These are phyloP conservation scores for Paradendryphiella salina DNA, from an alignment of 2,329 filamentous ascomycete genomes.

Conservation along the genomic window DNA sequence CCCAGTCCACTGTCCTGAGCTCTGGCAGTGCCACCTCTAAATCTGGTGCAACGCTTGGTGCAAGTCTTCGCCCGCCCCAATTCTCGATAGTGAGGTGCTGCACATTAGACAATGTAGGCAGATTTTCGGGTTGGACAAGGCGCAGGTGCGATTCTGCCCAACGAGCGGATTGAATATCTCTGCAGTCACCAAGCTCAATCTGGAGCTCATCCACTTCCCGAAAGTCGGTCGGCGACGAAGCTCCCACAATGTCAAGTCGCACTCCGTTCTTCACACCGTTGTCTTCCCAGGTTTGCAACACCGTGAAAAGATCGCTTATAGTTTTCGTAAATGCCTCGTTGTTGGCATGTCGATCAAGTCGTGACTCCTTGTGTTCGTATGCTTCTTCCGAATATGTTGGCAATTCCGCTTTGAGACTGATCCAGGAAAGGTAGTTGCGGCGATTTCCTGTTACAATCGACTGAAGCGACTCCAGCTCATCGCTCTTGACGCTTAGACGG, in stretches of 20 bases:
- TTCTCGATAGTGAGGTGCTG: conserved; percentile 5
- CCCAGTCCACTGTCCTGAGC: conserved; percentile 7
- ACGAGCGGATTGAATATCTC: too few species aligned
- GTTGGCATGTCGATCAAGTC: conserved; percentile 2
- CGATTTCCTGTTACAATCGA: conserved; percentile 10
- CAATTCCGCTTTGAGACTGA: conserved; percentile 2
- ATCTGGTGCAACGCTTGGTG: conserved; percentile 7
- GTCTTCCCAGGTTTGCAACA: conserved; percentile 11
- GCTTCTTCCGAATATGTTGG: conserved; percentile 12
- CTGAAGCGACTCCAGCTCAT: conserved; percentile 7
- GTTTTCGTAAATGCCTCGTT: conserved; percentile 6
- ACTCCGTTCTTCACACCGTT: conserved; percentile 6
- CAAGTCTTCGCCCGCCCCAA: conserved; percentile 3
- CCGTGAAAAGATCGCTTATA: conserved; percentile 1
- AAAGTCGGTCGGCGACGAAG: too few species aligned
- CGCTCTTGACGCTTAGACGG: background rate
- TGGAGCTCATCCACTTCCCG: too few species aligned
- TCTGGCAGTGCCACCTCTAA: conserved; percentile 1
- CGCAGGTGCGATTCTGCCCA: too few species aligned
- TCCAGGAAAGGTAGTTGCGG: conserved; percentile 2
- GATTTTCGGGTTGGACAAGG: background rate
- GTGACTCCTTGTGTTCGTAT: conserved; percentile 1
- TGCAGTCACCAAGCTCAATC: too few species aligned
- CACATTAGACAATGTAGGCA: conserved; percentile 7
- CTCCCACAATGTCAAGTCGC: conserved; percentile 1